Conservation (phyloP, 768 basidiomycete genomes). For the Cubamyces sp. region DNA sequence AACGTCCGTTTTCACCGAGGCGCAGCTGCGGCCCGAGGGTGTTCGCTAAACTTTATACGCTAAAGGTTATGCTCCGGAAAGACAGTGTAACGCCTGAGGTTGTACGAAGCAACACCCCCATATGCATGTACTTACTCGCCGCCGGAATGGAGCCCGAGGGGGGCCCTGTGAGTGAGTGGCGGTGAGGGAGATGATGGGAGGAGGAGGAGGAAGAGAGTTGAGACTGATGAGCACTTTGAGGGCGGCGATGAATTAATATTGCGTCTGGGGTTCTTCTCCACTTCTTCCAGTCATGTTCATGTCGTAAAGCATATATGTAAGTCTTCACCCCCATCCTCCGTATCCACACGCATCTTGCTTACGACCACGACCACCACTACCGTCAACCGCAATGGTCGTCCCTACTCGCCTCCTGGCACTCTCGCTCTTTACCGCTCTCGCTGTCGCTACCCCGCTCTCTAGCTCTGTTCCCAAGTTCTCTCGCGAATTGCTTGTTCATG, state of each 20-base stretch:
- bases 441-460: conserved; percentile 16
- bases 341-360: neutral
- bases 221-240: no score
- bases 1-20: no score
- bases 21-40: no score
- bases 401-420: conserved; percentile 22
- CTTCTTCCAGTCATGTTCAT: neutral
- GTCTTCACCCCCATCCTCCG: neutral
- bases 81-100: no score
- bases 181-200: neutral
- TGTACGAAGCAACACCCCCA: no score
- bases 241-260: no score
- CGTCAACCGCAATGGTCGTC: conserved; percentile 12
- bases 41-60: no score
- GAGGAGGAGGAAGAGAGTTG: neutral
- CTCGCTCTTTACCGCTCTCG: conserved; percentile 17
- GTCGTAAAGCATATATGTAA: neutral
- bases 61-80: no score
- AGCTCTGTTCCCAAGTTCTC: neutral
- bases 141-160: neutral
- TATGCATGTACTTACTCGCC: no score
- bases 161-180: neutral
- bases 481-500: conserved; percentile 24
- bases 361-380: neutral
- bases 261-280: no score